Percentiles rank a stretch among this genome's conserved stretches.
These are phyloP conservation scores for Polymyxa betae DNA, from an alignment of 208 protist genomes.

Conservation along the genomic window DNA sequence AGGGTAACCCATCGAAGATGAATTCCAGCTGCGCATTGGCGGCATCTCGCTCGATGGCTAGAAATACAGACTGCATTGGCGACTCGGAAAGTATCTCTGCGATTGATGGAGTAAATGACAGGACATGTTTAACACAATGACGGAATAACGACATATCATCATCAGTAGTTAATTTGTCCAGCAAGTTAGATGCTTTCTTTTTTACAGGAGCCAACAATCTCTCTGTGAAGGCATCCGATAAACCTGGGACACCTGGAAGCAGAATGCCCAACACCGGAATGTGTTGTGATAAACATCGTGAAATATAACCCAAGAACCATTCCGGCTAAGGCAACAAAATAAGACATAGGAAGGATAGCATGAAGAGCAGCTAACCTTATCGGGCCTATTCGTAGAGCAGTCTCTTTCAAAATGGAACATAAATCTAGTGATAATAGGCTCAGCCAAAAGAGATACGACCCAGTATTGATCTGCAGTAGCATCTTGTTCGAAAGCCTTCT, in stretches of 20 bases:
- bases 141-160: neutral
- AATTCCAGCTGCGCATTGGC: neutral
- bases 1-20: neutral
- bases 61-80: neutral
- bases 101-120: neutral
- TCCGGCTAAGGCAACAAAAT: too few species aligned
- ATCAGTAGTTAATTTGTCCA: neutral
- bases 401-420: neutral
- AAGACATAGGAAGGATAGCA: too few species aligned
- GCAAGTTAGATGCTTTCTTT: neutral
- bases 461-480: neutral
- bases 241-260: neutral
- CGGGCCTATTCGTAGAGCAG: neutral
- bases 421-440: neutral
- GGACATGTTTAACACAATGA: neutral
- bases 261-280: neutral
- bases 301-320: neutral
- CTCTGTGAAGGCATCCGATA: neutral
- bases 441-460: neutral
- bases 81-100: neutral
- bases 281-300: neutral
- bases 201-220: neutral
- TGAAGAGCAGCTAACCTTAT: too few species aligned
- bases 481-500: neutral
- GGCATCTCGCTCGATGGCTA: neutral